These are phyloP conservation scores for Alternaria triticina DNA, from an alignment of 2,329 filamentous ascomycete genomes.

Conservation along the genomic window DNA sequence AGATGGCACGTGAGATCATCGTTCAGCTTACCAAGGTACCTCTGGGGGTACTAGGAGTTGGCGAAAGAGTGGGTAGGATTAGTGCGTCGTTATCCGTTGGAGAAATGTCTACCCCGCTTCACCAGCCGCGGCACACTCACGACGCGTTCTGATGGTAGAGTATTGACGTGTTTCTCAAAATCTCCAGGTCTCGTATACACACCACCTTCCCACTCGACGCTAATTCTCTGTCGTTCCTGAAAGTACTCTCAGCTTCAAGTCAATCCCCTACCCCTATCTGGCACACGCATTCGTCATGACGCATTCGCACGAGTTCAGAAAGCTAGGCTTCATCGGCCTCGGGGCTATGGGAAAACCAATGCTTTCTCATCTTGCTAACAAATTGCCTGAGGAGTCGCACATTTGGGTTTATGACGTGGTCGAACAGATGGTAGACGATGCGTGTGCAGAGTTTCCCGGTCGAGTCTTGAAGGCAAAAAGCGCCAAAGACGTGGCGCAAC, in stretches of 20 bases:
- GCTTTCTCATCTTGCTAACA: conserved; percentile 58
- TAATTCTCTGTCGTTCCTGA: background rate
- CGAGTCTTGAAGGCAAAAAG: conserved; percentile 50
- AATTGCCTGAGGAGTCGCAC: conserved; percentile 51
- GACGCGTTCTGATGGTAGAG: background rate
- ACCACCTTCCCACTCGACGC: background rate
- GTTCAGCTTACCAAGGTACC: background rate
- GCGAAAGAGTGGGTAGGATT: background rate
- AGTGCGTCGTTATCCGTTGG: conserved; percentile 5
- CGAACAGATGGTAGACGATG: conserved; percentile 50
- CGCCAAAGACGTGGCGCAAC: conserved; percentile 58
- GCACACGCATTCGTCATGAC: conserved; percentile 23
- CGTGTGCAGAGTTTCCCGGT: conserved; percentile 50
- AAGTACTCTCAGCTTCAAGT: background rate
- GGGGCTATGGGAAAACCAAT: conserved; percentile 64
- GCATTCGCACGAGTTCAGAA: conserved; percentile 28
- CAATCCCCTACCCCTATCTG: background rate
- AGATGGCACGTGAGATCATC: background rate
- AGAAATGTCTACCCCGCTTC: conserved; percentile 14
- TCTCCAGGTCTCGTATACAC: background rate
- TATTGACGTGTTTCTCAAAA: background rate
- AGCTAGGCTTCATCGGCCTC: conserved; percentile 60
- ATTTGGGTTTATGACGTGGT: conserved; percentile 60
- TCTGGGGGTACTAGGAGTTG: background rate
- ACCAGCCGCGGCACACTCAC: background rate